Base-by-base conservation (phyloP, 2,329 filamentous ascomycete species). In the Cladorrhinum sp. region DNA sequence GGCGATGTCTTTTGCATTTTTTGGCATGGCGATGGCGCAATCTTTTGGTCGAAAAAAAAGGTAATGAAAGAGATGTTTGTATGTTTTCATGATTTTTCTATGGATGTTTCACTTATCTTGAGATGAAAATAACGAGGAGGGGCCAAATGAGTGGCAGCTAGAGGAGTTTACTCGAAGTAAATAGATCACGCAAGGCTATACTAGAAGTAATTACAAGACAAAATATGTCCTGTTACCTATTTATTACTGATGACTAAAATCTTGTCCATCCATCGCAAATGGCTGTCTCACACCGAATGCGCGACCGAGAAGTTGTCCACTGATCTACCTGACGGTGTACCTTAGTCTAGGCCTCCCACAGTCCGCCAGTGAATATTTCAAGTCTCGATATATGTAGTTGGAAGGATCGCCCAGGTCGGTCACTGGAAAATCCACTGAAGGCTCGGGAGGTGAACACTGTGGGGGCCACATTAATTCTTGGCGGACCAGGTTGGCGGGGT, bases 71-170 rank as follows among this genome's bases (percentile, higher is more conserved):
- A 20, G 38, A 52, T 32, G 50, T 54, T 18, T 54, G 18, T 36
- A 54, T 54, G 51, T 54, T 54, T 27, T 27, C 12, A 32, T 54
- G 18, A 54, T 36, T 54, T 32, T 38, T 24, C 27, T 25, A 24
- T 9, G 22, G 23, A 50, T 50, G 51, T 45, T 18, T 45, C n/a
- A 45, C n/a, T n/a, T 22, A n/a, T 45, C 8, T 45, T 45, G 41
- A n/a, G 41, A 45, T 16, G 41, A 16, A 41, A 8, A 4, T 6
- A 41, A 41, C 16, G 36, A 13, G 36, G 36, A 3, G 16, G 36
- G 36, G 10, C 36, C 36, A 41, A 13, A 13, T 41, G 10, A 8
- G 10, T 41, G 36, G 10, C 41, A 45, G n/a, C n/a, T 45, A 45
- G 41, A 45, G 41, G 41, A 18, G 41, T 13, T 6, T 45, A 13